These are phyloP conservation scores for Leccinum solheimii DNA, from an alignment of 1,284 basidiomycete species.

Conservation along the genomic window DNA sequence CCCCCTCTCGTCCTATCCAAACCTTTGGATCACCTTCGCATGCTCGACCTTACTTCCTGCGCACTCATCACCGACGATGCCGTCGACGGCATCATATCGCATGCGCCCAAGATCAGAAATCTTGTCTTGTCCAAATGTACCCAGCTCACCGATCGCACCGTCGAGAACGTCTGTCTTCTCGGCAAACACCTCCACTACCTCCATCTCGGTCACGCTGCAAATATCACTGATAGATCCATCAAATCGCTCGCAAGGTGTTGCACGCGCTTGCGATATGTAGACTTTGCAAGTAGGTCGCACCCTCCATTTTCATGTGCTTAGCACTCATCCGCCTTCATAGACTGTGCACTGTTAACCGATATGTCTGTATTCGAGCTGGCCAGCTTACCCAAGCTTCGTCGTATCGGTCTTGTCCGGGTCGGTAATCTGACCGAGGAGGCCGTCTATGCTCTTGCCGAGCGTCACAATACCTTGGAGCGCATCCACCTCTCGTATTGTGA, in stretches of 20 bases:
- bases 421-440: conserved; percentile 92
- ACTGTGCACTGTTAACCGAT: conserved; percentile 88
- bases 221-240: conserved; percentile 90
- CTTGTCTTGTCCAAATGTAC: conserved; percentile 92
- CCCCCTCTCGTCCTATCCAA: conserved; percentile 63
- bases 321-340: conserved; percentile 41
- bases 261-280: conserved; percentile 93
- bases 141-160: conserved; percentile 80
- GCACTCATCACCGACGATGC: conserved; percentile 83
- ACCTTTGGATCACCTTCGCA: conserved; percentile 79
- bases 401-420: conserved; percentile 94
- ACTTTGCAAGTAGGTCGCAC: conserved; percentile 83
- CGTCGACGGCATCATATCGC: conserved; percentile 85
- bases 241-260: conserved; percentile 84
- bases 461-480: conserved; percentile 84
- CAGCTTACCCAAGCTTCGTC: conserved; percentile 84
- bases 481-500: conserved; percentile 98
- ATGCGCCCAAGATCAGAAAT: conserved; percentile 89
- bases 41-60: conserved; percentile 90
- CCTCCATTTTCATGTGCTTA: not conserved
- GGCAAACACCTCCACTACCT: conserved; percentile 94
- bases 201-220: conserved; percentile 88
- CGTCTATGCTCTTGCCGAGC: conserved; percentile 83
- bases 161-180: conserved; percentile 83
- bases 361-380: conserved; percentile 93